These are phyloP conservation scores for Boletus mariae DNA, from an alignment of 1,284 basidiomycete species.

Conservation along the genomic window DNA sequence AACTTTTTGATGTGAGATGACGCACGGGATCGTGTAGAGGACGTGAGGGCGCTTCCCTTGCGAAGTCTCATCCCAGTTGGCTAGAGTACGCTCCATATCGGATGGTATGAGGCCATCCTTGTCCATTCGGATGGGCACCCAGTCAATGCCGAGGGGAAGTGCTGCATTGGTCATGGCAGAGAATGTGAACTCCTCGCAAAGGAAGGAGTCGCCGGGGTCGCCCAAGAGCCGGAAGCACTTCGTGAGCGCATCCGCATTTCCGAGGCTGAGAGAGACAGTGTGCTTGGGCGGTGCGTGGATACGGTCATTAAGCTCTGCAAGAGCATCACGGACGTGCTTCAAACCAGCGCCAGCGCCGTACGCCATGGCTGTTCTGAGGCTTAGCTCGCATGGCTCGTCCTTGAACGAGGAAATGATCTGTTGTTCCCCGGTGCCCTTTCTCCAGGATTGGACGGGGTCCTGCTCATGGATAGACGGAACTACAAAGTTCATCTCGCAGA, in stretches of 20 bases:
- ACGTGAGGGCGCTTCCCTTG: slow-evolving; percentile 34
- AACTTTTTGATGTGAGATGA: background rate
- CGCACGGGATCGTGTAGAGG: slow-evolving; percentile 32
- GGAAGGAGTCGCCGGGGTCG: slow-evolving; percentile 51
- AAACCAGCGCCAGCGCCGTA: slow-evolving; percentile 29
- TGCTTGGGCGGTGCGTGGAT: slow-evolving; percentile 33
- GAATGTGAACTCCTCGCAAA: slow-evolving; percentile 50
- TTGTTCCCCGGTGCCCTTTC: slow-evolving; percentile 22
- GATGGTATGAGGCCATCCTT: slow-evolving; percentile 48
- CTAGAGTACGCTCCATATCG: slow-evolving; percentile 47
- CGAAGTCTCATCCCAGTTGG: slow-evolving; percentile 44
- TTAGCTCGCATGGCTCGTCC: slow-evolving; percentile 27
- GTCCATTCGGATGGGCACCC: slow-evolving; percentile 53
- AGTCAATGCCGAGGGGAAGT: slow-evolving; percentile 39
- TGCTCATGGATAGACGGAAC: slow-evolving; percentile 27
- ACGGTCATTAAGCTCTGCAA: slow-evolving; percentile 30
- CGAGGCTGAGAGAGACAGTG: slow-evolving; percentile 31
- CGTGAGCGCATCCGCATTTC: slow-evolving; percentile 36
- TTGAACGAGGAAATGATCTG: slow-evolving; percentile 29
- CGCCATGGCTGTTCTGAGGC: slow-evolving; percentile 31
- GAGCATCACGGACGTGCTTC: slow-evolving; percentile 29
- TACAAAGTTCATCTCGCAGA: slow-evolving; percentile 31
- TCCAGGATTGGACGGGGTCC: slow-evolving; percentile 31
- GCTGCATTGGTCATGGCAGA: slow-evolving; percentile 41
- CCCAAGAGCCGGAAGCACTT: slow-evolving; percentile 41